Base-by-base conservation (phyloP, 2,329 filamentous ascomycete species). In the Zymoseptoria tritici region DNA sequence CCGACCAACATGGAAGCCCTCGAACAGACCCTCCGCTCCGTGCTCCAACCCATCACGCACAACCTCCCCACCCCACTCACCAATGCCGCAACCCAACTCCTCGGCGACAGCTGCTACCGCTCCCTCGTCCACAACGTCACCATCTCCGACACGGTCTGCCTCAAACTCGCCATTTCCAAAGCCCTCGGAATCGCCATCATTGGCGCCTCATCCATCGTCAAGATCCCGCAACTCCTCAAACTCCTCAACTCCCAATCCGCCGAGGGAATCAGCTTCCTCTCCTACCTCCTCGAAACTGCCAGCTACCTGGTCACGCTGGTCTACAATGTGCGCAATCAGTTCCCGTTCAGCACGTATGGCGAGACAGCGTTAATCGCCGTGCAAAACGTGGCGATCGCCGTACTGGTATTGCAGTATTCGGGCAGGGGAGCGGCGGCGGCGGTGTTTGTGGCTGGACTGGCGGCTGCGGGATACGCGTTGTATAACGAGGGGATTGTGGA, bases 191-290 rank as follows among this genome's bases (percentile, higher is more conserved):
- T 97, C 68, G 94, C 87, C 74, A 99, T 99, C 77, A 91, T 99
- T 72, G 88, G 83, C 67, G 91, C 91, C 57, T 92, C 89, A 26
- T 87, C 90, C 57, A 85, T 97, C 69, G 92, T 99, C 80, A 99
- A 99, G 79, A 86, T 99, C 24, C 94, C 94, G 0, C 94, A 99
- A 80, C 93, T 99, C 73, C 76, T 97, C 75, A 99, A 99, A 80
- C 86, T 99, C 56, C 77, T 94, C 70, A 81, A 82, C 71, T 91
- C 90, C 54, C 84, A 86, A 70, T 96, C 91, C 55, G 86, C 91
- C 26, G 84, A 85, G 52, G 94, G 94, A 68, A 83, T 99, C 62
- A 91, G 86, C 54, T 96, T 97, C 78, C 83, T 96, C 52, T 89
- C 90, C 31, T 97, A 97, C 79, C 81, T 94, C 36, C 90, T 99